Base-by-base conservation (phyloP, 1,284 basidiomycete species). In the Fistulinella cinereoalba region DNA sequence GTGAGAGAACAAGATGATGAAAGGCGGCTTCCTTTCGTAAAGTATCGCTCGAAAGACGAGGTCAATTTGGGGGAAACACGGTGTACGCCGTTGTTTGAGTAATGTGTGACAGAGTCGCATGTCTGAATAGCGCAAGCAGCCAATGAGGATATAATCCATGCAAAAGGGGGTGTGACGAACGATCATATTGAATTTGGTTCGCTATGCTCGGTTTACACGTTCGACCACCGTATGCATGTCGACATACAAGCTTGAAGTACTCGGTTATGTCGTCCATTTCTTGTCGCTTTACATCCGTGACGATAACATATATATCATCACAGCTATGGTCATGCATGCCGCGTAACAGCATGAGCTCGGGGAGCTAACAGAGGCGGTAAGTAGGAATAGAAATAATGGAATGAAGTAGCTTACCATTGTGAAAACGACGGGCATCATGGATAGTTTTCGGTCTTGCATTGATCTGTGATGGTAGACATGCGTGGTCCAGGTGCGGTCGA, bases 1-100 rank as follows among this genome's bases (percentile, higher is more conserved):
- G 56, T 84, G 83, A 15, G 84, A 87, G 65, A 87, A 87, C 52
- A 87, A 73, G 42, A 87, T 74, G 55, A 87, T 71, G 64, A 87
- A 87, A 24, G 80, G 84, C 1, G 84, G 84, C 40, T 72, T 75
- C 58, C 85, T 85, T 64, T 87, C 84, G 64, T 80, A 73, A 3
- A 87, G 69, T 55, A 87, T 80, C 18, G 84, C 83, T 37, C 84
- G 82, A 43, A 87, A 72, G 16, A 79, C 79, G 51, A 87, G 75
- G 65, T 87, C 84, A 63, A 87, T 83, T 64, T 87, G 84, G 5
- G 84, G 85, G 62, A 87, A 85, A 63, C 84, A 87, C 0, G 84
- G 84, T 6, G 77, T 81, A 13, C 84, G 77, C 36, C 77, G 76
- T 55, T 84, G 81, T 36, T 77, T 76, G 50, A 80, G 74, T 41